Base-by-base conservation (phyloP, 1,139 yeast species). In the Maudiozyma humilis region DNA sequence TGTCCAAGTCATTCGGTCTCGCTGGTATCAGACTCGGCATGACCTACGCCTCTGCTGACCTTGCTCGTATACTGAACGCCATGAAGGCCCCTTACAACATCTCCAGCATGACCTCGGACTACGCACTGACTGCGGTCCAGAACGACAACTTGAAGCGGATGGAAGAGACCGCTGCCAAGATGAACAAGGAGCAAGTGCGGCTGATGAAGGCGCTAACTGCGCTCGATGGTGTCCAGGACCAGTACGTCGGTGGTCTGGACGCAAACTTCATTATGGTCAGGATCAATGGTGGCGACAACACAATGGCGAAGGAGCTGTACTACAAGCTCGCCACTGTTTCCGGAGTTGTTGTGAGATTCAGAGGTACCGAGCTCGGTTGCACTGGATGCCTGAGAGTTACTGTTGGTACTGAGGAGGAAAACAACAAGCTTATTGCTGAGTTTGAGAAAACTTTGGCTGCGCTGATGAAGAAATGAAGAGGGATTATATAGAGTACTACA, bases 11-110 rank as follows among this genome's bases (percentile, higher is more conserved):
- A 0, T 93, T 91, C 67, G 98, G 98, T 4, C 74, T 91, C 47
- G 98, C 98, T 2, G 97, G 97, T 38, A 83, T 88, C 43, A 75
- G 98, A 55, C 63, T 89, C 41, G 98, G 98, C 18, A 70, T 87
- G 48, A 81, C 96, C 1, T 89, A 64, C 60, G 72, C 89, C 10
- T 70, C 75, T 14, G 66, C 70, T 13, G 76, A 75, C 45, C 70
- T 91, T 43, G 75, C 95, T 0, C 59, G 65, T 15, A 74, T 83
- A 44, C 69, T 91, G 55, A 91, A 93, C 62, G 78, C 94, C 25
- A 80, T 91, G 82, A 91, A 89, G 60, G 95, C 95, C 36, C 98
- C 98, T 1, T 93, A 91, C 66, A 93, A 91, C 63, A 85, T 91
- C 43, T 85, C 96, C 8, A 77, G 89, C 5, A 71, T 85, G 50